Evolutionary conservation across 2,329 filamentous ascomycete species (phyloP), one percentile per base, ranked within the genome.

Genomic region (Cytospora mali): DNA sequence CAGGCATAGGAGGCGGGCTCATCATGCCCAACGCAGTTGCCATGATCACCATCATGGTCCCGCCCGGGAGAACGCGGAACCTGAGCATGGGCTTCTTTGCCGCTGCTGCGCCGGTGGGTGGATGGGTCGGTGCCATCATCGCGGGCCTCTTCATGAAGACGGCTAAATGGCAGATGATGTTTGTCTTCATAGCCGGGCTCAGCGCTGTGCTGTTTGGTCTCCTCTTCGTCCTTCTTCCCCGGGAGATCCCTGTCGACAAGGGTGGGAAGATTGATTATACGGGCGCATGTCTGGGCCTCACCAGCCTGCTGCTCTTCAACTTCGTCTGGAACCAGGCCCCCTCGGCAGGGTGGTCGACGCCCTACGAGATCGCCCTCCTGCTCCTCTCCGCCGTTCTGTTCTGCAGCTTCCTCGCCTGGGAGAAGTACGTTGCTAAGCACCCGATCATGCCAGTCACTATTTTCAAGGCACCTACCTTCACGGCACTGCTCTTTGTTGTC

Each of bases 1-100:
- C 75, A 0, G 83, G 84, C 0, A 75, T 83, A 13, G 82, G 83
- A 0, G 81, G 80, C 1, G 81, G 78, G 0, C 72, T 82, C 18
- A 70, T 84, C n/a, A 76, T 84, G 71, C 81, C 82, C 0, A 84
- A 84, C 66, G 78, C 80, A 0, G 75, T 85, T 0, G 81, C 82
- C 0, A 76, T 83, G 55, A 72, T 85, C 18, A 76, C 75, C 0
- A 77, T 75, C 28, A 81, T 76, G 39, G 76, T 82, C 21, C 78
- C 79, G 0, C 80, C 81, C 0, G 81, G 82, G 0, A 70, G 71
- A 14, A 70, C 71, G 50, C 75, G 80, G 14, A 81, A 84, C 62
- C 68, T 82, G 21, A 72, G 74, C 39, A 69, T 83, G 55, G 79
- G 75, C 11, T 69, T 80, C 46, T 83, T 84, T 66, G 80, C 77